Evolutionary conservation across 2,329 filamentous ascomycete genomes (phyloP).

Genomic region (Trichoderma sp.): DNA sequence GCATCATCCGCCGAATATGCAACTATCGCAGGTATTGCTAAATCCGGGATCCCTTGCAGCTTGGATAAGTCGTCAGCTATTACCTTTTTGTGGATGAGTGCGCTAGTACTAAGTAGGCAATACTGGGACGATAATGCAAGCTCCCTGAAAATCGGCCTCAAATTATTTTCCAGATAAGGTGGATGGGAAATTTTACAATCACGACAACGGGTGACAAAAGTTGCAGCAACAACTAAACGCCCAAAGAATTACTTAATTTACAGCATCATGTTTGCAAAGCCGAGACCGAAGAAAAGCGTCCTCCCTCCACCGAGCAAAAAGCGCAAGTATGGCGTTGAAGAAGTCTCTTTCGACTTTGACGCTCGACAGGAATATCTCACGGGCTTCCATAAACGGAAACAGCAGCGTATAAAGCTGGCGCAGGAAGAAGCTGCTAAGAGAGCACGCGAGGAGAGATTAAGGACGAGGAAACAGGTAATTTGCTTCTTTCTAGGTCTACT

Average conservation of each 20-base stretch:
- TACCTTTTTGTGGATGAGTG: not conserved
- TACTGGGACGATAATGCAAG: not conserved
- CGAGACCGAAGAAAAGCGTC: conserved; percentile 57
- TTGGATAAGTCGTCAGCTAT: not conserved
- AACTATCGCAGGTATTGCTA: conserved; percentile 12
- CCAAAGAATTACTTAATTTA: not conserved
- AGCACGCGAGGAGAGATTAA: conserved; percentile 74
- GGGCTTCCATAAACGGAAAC: conserved; percentile 95
- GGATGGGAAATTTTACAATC: not conserved
- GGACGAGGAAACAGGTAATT: conserved; percentile 70
- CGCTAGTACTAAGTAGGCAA: not conserved
- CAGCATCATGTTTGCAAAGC: conserved; percentile 53
- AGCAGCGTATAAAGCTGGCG: conserved; percentile 79
- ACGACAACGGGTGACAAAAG: not conserved
- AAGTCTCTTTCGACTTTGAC: conserved; percentile 80
- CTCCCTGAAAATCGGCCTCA: not conserved
- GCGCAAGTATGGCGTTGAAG: conserved; percentile 68
- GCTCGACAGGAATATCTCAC: conserved; percentile 87
- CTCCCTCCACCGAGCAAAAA: conserved; percentile 66
- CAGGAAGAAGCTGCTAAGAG: conserved; percentile 78
- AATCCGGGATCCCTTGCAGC: not conserved
- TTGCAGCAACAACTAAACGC: not conserved
- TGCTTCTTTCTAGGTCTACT: not conserved
- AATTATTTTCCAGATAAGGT: not conserved
- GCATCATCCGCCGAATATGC: conserved; percentile 4